A percentile compares a stretch with the other conserved stretches of the same genome.
Evolutionary conservation across 768 basidiomycete species (phyloP).

Genomic region (Amanita inopinata): DNA sequence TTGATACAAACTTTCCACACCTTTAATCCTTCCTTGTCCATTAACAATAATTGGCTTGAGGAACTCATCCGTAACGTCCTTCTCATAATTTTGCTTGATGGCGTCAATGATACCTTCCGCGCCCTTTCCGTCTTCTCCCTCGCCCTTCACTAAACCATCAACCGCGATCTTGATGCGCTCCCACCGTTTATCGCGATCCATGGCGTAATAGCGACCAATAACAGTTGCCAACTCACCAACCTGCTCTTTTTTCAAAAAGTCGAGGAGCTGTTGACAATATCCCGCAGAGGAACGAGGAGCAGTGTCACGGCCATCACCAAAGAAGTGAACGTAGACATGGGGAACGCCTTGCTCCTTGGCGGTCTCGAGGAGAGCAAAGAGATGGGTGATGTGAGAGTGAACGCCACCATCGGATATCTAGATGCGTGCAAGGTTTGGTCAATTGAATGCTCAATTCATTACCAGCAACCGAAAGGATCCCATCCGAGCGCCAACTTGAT

Average conservation of each 20-base stretch:
- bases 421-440: neutral
- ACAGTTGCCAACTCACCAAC: conserved; percentile 80
- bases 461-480: too few relatives aligned
- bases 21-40: conserved; percentile 73
- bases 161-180: conserved; percentile 86
- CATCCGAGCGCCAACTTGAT: too few relatives aligned
- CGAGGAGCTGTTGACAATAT: conserved; percentile 68
- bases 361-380: conserved; percentile 83
- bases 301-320: conserved; percentile 92
- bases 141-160: conserved; percentile 74
- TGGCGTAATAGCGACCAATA: conserved; percentile 89
- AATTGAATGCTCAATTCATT: too few relatives aligned
- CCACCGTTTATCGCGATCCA: conserved; percentile 97
- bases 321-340: conserved; percentile 85
- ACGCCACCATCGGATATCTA: conserved; percentile 93
- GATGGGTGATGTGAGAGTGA: conserved; percentile 90
- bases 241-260: conserved; percentile 68
- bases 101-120: conserved; percentile 50
- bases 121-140: conserved; percentile 40
- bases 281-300: conserved; percentile 75
- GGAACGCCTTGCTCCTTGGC: conserved; percentile 82
- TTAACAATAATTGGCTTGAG: conserved; percentile 89
- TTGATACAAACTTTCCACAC: conserved; percentile 26
- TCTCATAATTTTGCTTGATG: conserved; percentile 69
- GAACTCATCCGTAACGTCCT: conserved; percentile 91